Evolutionary conservation across 1,284 basidiomycete genomes (phyloP), one percentile per base, ranked within the genome.

Genomic region (Ganoderma sinense): DNA sequence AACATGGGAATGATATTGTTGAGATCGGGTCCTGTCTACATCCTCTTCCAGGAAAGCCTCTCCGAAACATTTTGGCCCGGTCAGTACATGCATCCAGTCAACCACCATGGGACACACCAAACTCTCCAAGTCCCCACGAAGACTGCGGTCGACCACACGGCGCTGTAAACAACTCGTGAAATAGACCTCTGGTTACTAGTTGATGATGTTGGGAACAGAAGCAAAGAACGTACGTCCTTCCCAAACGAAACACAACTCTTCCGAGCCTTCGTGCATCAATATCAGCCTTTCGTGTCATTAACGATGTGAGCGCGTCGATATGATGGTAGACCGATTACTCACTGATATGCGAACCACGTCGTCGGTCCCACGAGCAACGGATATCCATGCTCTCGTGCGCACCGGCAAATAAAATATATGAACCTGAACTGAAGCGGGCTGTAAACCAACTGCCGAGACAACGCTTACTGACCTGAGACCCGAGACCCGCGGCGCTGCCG

Each of bases 281-380:
- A 61, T 61, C 59, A 61, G 59, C 23, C 56, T 59, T 56, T 61
- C 36, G 10, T 61, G 14, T 29, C 59, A 39, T 39, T 29, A 40
- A 61, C n/a, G 59, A 29, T 40, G 59, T 29, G 36, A 41, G 59
- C 59, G 59, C 59, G 59, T 61, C 39, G 39, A 61, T n/a, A 26
- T 61, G 59, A 26, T 23, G 23, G 14, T 39, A 39, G 23, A 23
- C 39, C 39, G 18, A 31, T 58, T 18, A 26, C 23, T 16, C 4
- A 36, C 20, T 16, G 11, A 29, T 39, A 31, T 11, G 6, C 5
- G 16, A 61, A 41, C 39, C 33, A n/a, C 14, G 31, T 8, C 31
- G 33, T 13, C n/a, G 11, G 53, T 56, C 29, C 53, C 53, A 33
- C 53, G 53, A 56, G 31, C 53, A 6, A 29, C 53, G 53, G 53